Percentiles rank a stretch among this genome's conserved stretches.
phyloP scores from a whole-genome alignment of 805 yeast species.

The Candida sakaeoensis region DNA sequence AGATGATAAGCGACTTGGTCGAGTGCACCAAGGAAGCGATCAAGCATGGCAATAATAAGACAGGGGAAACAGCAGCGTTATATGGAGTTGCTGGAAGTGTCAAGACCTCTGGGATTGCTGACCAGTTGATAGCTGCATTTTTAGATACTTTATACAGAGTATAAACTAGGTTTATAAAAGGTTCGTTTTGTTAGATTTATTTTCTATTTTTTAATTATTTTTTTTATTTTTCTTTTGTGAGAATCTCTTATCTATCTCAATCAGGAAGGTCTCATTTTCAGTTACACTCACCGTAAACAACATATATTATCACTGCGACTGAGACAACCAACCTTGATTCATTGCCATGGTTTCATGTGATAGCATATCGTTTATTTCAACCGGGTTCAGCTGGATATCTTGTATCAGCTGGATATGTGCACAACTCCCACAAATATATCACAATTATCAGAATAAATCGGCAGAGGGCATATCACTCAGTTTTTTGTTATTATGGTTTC shows the following conservation, averaged over 20 bases:
- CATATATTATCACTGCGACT: no score
- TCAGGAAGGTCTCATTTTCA: not conserved
- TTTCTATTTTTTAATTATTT: no score
- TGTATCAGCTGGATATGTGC: slow-evolving; percentile 68
- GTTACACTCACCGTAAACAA: not conserved
- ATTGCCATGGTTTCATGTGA: not conserved
- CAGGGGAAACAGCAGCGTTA: slow-evolving; percentile 71
- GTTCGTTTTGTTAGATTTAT: not conserved
- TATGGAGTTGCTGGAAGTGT: slow-evolving; percentile 97
- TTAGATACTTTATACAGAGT: slow-evolving; percentile 74
- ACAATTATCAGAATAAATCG: slow-evolving; percentile 54
- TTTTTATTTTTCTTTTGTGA: no score
- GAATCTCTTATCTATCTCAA: slow-evolving; percentile 2
- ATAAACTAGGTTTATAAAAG: slow-evolving; percentile 5
- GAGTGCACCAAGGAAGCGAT: slow-evolving; percentile 35
- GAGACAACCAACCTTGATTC: no score
- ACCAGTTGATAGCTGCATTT: slow-evolving; percentile 71
- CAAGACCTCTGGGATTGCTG: slow-evolving; percentile 79
- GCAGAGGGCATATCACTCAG: slow-evolving; percentile 65
- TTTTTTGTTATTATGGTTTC: slow-evolving; percentile 60
- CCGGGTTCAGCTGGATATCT: slow-evolving; percentile 33
- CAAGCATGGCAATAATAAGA: slow-evolving; percentile 18
- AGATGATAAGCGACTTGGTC: slow-evolving; percentile 51
- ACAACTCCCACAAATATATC: slow-evolving; percentile 65
- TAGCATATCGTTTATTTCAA: slow-evolving; percentile 2